Evolutionary conservation across 345 rosid genomes (phyloP), one percentile per base, ranked within the genome.

Genomic region (Iberis pinnata): DNA sequence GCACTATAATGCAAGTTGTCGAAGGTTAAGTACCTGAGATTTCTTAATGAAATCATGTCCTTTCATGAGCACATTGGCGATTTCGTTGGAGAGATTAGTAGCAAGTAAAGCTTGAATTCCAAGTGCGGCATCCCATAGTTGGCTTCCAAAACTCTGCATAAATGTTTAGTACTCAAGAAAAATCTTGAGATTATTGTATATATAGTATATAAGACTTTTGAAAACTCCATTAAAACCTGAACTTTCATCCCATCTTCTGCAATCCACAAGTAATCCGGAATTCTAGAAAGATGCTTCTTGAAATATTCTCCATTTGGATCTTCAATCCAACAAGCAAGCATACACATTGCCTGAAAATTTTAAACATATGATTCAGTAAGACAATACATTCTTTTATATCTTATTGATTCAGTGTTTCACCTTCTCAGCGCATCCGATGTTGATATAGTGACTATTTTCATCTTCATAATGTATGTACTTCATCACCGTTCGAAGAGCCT

Each of bases 161-260:
- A 29, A 7, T 19, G 15, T 40, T 0, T 6, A 49, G 1, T 10
- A n/a, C 9, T 22, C 25, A 22, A 22, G 25, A 6, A 22, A n/a
- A 22, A 22, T 22, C 25, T 3, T 22, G 25, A 6, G 25, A 22
- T 22, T 2, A 2, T 22, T 22, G 6, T 22, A 22, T 22, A 22
- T 6, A 22, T 6, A 22, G 25, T 2, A 22, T 22, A 22, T 22
- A 22, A 22, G 25, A 22, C 25, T 22, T 22, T 22, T 22, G 25
- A 22, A n/a, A n/a, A 6, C 25, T 22, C 25, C 8, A 50, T 14
- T 15, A 16, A 3, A 15, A 53, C 80, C 78, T 78, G 80, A 46
- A 80, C 53, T 66, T 77, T 80, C 47, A 82, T 15, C 5, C 86
- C 89, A 64, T 83, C 90, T 76, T 83, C 82, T 22, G 86, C 86